These are phyloP conservation scores for Kitagawia praeruptora DNA, from an alignment of 129 eudicot genomes.

Conservation along the genomic window DNA sequence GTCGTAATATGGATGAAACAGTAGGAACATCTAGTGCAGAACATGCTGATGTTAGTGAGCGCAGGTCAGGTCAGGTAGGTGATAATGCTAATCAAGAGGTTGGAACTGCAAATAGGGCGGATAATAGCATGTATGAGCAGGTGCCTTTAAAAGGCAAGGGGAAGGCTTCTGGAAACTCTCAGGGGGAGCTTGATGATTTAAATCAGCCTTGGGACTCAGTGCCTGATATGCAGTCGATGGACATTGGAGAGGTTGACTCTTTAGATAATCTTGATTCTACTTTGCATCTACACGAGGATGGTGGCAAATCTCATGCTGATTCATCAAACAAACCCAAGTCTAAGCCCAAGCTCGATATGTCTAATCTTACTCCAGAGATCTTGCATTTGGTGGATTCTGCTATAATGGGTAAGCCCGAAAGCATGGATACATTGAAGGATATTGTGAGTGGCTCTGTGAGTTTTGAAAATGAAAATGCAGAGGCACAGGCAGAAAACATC, in stretches of 20 bases:
- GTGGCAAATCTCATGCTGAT: constrained; percentile 35
- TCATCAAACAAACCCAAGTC: constrained; percentile 62
- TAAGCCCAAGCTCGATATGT: constrained; percentile 38
- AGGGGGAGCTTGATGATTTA: constrained; percentile 11
- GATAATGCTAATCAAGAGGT: constrained; percentile 19
- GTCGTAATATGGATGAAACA: constrained; percentile 23
- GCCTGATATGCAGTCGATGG: constrained; percentile 14
- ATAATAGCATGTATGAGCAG: constrained; percentile 63
- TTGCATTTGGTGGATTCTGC: constrained; percentile 96
- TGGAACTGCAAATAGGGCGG: constrained; percentile 26
- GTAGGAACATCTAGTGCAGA: constrained; percentile 32
- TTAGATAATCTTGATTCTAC: constrained; percentile 57
- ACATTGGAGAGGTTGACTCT: constrained; percentile 34
- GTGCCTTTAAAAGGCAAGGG: constrained; percentile 53
- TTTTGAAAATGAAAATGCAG: constrained; percentile 70
- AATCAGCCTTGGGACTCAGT: constrained; percentile 20
- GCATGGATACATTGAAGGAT: constrained; percentile 73
- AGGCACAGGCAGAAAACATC: constrained; percentile 35
- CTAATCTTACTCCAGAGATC: constrained; percentile 93
- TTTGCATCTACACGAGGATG: constrained; percentile 27
- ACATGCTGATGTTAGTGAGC: constrained; percentile 15
- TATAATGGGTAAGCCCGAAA: constrained; percentile 88
- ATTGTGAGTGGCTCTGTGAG: constrained; percentile 71
- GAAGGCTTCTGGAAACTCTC: constrained; percentile 28
- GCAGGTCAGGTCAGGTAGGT: constrained; percentile 24